These are phyloP conservation scores for Trametes maxima DNA, from an alignment of 768 basidiomycete species.

Conservation along the genomic window DNA sequence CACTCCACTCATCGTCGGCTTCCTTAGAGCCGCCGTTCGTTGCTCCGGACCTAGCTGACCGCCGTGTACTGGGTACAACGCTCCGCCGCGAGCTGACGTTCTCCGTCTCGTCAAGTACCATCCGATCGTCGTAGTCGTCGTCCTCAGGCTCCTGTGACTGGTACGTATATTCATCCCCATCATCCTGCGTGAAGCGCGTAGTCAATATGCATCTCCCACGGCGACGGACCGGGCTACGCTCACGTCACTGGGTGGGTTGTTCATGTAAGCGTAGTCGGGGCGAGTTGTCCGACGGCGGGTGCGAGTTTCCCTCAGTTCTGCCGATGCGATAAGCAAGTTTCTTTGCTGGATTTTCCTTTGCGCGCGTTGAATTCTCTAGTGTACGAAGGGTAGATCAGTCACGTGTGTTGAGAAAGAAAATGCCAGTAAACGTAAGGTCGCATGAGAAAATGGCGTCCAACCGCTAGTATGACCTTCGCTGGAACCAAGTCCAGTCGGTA, in stretches of 20 bases:
- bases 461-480: not conserved
- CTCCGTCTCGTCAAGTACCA: slow-evolving; percentile 46
- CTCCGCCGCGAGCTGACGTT: slow-evolving; percentile 8
- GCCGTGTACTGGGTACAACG: slow-evolving; percentile 34
- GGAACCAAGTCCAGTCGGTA: not conserved
- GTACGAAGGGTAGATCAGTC: not conserved
- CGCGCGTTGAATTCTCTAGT: slow-evolving; percentile 69
- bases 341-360: slow-evolving; percentile 72
- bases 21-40: slow-evolving; percentile 53
- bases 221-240: slow-evolving; percentile 32
- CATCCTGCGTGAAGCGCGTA: slow-evolving; percentile 42
- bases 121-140: slow-evolving; percentile 62
- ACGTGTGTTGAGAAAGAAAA: slow-evolving; percentile 5
- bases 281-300: slow-evolving; percentile 72
- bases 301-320: slow-evolving; percentile 77
- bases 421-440: slow-evolving; percentile 3
- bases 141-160: slow-evolving; percentile 62
- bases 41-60: slow-evolving; percentile 46
- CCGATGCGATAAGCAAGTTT: slow-evolving; percentile 65
- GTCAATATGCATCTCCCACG: slow-evolving; percentile 1
- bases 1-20: slow-evolving; percentile 47
- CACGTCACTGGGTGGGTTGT: slow-evolving; percentile 67
- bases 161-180: slow-evolving; percentile 66
- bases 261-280: slow-evolving; percentile 81
- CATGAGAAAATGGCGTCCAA: not conserved